Base-by-base conservation (phyloP, 2,329 filamentous ascomycete genomes). In the Coleophoma cylindrospora region DNA sequence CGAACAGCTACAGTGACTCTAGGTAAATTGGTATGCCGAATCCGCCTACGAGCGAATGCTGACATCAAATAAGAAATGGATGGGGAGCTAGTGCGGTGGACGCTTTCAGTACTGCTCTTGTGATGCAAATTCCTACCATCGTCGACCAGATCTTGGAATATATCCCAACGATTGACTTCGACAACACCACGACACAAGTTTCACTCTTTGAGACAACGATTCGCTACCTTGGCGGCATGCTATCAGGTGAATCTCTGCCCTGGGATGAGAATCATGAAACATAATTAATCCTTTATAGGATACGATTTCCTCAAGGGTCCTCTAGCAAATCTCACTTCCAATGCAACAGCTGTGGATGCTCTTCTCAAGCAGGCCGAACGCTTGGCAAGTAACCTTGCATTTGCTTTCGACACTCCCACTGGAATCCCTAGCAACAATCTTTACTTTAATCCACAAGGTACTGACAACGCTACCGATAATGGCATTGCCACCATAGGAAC, bases 181-280 rank as follows among this genome's bases (percentile, higher is more conserved):
- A 77, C 40, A 71, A 74, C 11, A 87, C 85, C 1, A 61, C 73
- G 2, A 44, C 52, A 9, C 68, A 74, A 10, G 82, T 95, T 45
- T 92, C 86, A 36, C 69, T 96, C 8, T 96, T 96, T 61, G 91
- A 96, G 69, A 95, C 89, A 0, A 96, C 89, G 0, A 95, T 96
- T 62, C 84, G 91, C 27, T 95, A 95, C 61, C 71, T 96, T 1
- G 91, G 81, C 10, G 91, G 90, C 14, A 75, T 96, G 60, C 64
- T 96, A 9, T 87, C 90, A 2, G 88, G 84, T 53, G 3, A 86
- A 80, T 19, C 15, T n/a, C 33, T 32, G 56, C 9, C 40, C 48
- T 40, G 57, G 12, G 34, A n/a, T 2, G 37, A 9, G 3, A 12
- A 4, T 4, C 15, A 32, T 36, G 5, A 4, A 43, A 19, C 22